These are phyloP conservation scores for Aegilops longissima DNA, from an alignment of 176 grass and related monocot species.

Conservation along the genomic window DNA sequence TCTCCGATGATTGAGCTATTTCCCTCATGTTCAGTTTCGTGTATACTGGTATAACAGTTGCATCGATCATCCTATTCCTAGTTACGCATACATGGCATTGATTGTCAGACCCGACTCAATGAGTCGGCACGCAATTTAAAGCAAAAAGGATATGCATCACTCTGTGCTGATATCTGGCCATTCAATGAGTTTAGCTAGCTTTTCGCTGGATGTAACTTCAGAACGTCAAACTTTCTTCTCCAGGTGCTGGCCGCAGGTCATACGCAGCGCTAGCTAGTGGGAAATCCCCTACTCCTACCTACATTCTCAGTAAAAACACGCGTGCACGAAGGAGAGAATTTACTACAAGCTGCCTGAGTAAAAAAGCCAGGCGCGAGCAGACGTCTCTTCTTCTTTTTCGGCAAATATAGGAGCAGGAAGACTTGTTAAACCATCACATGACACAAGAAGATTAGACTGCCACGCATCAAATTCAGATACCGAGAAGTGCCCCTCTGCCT, in stretches of 20 bases:
- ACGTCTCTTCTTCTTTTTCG: background rate
- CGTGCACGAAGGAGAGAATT: background rate
- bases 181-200: background rate
- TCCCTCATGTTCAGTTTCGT: background rate
- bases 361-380: background rate
- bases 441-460: background rate
- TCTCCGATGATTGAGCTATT: too few relatives aligned
- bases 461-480: background rate
- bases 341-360: background rate
- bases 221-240: background rate
- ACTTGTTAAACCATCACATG: background rate
- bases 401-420: too few relatives aligned
- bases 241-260: background rate
- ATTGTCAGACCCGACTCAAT: background rate
- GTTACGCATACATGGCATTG: background rate
- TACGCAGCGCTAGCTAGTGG: background rate
- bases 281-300: background rate
- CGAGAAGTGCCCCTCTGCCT: too few relatives aligned
- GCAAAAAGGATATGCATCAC: background rate
- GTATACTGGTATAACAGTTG: too few relatives aligned
- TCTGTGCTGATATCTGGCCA: background rate
- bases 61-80: background rate
- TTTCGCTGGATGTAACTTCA: background rate
- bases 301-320: background rate
- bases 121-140: slow-evolving; percentile 9